These are phyloP conservation scores for Saprolegnia parasitica DNA, from an alignment of 352 stramenopile genomes.

Conservation along the genomic window DNA sequence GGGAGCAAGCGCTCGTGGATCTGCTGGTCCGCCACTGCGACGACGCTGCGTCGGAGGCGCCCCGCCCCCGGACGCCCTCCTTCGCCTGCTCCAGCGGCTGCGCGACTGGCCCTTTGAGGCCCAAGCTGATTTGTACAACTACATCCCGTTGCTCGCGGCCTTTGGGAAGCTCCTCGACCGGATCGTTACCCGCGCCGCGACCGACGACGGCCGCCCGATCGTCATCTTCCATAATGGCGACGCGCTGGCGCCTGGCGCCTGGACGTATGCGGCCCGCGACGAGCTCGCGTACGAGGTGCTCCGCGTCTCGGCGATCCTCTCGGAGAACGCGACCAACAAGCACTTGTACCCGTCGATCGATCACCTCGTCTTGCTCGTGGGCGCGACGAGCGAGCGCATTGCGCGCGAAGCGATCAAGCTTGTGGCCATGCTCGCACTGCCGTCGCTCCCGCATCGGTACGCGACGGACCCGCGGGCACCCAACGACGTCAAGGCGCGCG, in stretches of 20 bases:
- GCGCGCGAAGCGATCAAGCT: constrained; percentile 66
- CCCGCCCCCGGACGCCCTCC: constrained; percentile 30
- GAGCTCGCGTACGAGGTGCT: constrained; percentile 52
- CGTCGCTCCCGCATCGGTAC: constrained; percentile 62
- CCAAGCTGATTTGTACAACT: constrained; percentile 72
- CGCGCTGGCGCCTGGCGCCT: neutral
- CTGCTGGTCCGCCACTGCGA: constrained; percentile 45
- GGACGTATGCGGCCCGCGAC: constrained; percentile 21
- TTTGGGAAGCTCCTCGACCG: constrained; percentile 24
- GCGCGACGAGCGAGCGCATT: constrained; percentile 61
- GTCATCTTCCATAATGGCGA: constrained; percentile 33
- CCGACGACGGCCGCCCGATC: constrained; percentile 30
- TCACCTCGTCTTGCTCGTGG: constrained; percentile 45
- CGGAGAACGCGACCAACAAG: constrained; percentile 80
- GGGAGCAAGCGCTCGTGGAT: constrained; percentile 60
- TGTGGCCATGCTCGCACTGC: constrained; percentile 63
- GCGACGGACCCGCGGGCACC: constrained; percentile 34
- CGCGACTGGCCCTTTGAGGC: constrained; percentile 75
- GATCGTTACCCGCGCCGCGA: neutral
- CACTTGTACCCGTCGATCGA: constrained; percentile 61
- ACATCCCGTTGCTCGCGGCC: constrained; percentile 42
- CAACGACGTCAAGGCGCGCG: constrained; percentile 38
- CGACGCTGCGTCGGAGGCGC: neutral
- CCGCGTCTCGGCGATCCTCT: constrained; percentile 65
- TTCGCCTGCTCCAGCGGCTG: constrained; percentile 58